Conservation (phyloP, 306 rosid species). For the barrel medic (Medicago truncatula) region MtrunA17r5.0-ANR NC_053044.1:25886501-25887000, state of each 20-base stretch:
- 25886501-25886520: not conserved
- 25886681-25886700: constrained; percentile 66
- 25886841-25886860: not conserved
- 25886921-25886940: not conserved
- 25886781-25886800: constrained; percentile 80
- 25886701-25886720: constrained; percentile 73
- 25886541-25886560: constrained; percentile 63
- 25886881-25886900: not conserved
- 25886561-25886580: constrained; percentile 56
- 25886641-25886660: constrained; percentile 62
- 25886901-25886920: not conserved
- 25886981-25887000: no score
- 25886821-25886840: constrained; percentile 75
- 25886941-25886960: no score
- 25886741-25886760: constrained; percentile 80
- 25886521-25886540: constrained; percentile 22
- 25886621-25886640: constrained; percentile 68
- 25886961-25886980: no score
- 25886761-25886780: constrained; percentile 88
- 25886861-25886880: not conserved
- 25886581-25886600: not conserved
- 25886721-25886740: constrained; percentile 80
- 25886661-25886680: constrained; percentile 70
- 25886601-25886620: not conserved
- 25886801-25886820: constrained; percentile 73